Evolutionary conservation across 352 stramenopile species (phyloP).

Genomic region (Pythium rishiriense): DNA sequence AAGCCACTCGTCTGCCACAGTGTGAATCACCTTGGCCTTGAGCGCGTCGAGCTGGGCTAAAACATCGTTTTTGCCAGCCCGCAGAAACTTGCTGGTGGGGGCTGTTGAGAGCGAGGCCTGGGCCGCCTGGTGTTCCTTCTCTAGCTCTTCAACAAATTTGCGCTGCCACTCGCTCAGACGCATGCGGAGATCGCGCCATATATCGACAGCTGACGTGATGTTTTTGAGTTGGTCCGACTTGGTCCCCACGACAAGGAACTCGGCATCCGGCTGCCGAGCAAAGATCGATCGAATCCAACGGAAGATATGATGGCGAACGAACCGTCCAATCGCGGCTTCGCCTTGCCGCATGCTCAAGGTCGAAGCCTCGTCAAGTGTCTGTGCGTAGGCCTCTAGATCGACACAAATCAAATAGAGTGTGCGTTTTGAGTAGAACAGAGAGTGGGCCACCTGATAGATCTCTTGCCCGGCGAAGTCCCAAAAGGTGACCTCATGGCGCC

Average conservation of each 20-base stretch:
- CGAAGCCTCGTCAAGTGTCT: background rate
- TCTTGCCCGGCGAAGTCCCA: constrained; percentile 28
- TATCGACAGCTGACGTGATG: background rate
- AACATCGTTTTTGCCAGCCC: constrained; percentile 5
- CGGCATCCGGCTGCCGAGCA: constrained; percentile 16
- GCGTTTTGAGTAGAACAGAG: constrained; percentile 23
- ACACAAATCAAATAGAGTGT: constrained; percentile 25
- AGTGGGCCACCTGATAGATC: constrained; percentile 19
- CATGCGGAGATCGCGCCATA: constrained; percentile 18
- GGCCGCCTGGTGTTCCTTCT: constrained; percentile 6
- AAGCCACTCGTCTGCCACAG: constrained; percentile 14
- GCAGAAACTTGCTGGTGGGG: constrained; percentile 8
- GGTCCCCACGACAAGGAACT: constrained; percentile 28
- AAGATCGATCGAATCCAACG: constrained; percentile 27
- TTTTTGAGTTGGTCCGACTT: constrained; percentile 21
- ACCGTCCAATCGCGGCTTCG: constrained; percentile 4
- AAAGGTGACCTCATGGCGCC: constrained; percentile 18
- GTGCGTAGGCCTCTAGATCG: constrained; percentile 14
- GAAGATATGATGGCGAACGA: constrained; percentile 22
- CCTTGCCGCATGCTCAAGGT: background rate
- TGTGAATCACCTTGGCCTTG: constrained; percentile 9
- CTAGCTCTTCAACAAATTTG: constrained; percentile 8
- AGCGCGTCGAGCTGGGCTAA: constrained; percentile 4
- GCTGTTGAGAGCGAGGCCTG: background rate
- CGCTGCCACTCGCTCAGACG: constrained; percentile 17